Base-by-base conservation (phyloP, 1,139 yeast species). In the Scheffersomyces segobiensis region DNA sequence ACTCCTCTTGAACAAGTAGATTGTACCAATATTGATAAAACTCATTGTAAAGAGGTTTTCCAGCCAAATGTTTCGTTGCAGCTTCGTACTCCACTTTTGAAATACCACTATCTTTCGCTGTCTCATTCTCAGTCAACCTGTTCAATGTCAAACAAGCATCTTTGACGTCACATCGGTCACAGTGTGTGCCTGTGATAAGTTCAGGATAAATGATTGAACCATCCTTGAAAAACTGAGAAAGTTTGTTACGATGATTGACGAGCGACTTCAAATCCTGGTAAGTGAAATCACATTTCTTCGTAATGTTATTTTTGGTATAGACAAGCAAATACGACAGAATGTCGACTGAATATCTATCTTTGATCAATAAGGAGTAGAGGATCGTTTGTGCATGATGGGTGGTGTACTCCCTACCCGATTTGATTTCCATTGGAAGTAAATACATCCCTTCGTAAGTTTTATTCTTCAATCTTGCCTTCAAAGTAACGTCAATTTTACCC, bases 401-500 rank as follows among this genome's bases (percentile, higher is more conserved):
- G 14, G 88, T 71, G 55, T 87, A 80, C 56, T 84, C 85, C 49
- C 81, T 75, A 0, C 98, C 97, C 0, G 98, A 91, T 70, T 95
- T 95, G 59, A 95, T 87, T 71, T 95, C 99, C 75, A 96, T 76
- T 0, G 98, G 98, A 0, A 87, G 82, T 24, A 91, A 79, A 59
- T 69, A 80, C 21, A 78, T 81, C 7, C 84, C 84, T 3, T 60
- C 56, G n/a, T 52, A 57, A 5, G 39, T 50, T 3, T 59, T 62
- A 5, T 64, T 62, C 5, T 76, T 74, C 42, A 69, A 63, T 46
- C 77, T 72, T 0, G 90, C 89, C 64, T 89, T 90, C 1, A 93
- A 82, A 0, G 97, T 91, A 1, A 89, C 97, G 74, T 95, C 99
- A 18, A 93, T 86, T 67, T 88, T 85, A 0, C 99, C 99, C 63